Evolutionary conservation across 768 basidiomycete genomes (phyloP).

Genomic region (Termitomyces bulborhizus): DNA sequence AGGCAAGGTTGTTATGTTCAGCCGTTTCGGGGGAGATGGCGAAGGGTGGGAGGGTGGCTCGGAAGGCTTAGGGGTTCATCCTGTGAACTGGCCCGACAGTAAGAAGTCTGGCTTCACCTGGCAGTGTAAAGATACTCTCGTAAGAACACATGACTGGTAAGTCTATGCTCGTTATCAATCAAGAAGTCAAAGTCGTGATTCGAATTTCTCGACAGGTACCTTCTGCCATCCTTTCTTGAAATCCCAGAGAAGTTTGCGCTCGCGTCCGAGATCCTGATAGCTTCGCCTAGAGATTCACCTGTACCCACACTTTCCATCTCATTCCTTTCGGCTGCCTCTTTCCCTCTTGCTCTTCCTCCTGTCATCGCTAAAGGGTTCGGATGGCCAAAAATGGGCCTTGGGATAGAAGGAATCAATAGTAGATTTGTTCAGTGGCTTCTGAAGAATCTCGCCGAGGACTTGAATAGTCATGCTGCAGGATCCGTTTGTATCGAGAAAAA

Average conservation of each 20-base stretch:
- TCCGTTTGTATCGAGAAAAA: constrained; percentile 13
- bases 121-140: constrained; percentile 62
- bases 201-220: constrained; percentile 49
- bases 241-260: constrained; percentile 73
- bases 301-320: constrained; percentile 60
- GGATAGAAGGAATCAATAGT: constrained; percentile 83
- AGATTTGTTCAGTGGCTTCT: constrained; percentile 71
- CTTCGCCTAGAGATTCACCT: constrained; percentile 24
- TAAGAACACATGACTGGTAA: constrained; percentile 85
- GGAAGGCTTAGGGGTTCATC: constrained; percentile 83
- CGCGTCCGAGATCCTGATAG: constrained; percentile 20
- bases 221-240: constrained; percentile 68
- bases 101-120: constrained; percentile 68
- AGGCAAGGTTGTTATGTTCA: constrained; percentile 81
- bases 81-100: constrained; percentile 81
- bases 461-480: not conserved
- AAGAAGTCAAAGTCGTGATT: not conserved
- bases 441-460: constrained; percentile 33
- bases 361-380: constrained; percentile 78
- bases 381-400: constrained; percentile 69
- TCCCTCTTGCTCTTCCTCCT: constrained; percentile 78
- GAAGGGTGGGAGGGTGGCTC: constrained; percentile 62
- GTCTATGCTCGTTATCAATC: constrained; percentile 9
- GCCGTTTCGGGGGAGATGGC: constrained; percentile 73
- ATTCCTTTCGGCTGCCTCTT: constrained; percentile 74